Conservation (phyloP, 371 early-diverging fungal genomes). For the Actinomortierella ambigua region DNA sequence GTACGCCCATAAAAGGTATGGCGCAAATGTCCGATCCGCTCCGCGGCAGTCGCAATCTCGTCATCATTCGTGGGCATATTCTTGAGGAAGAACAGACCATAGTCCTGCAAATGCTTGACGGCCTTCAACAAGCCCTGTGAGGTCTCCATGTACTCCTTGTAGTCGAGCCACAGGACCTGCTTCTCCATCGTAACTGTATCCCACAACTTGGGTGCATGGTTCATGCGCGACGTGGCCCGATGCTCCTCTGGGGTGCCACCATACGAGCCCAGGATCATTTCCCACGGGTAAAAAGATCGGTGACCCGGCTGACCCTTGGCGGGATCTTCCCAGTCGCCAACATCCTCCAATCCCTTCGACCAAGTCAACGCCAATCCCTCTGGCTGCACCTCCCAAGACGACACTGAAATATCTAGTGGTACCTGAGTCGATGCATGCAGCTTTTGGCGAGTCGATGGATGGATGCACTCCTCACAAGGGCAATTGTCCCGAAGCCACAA, state of each 20-base stretch:
- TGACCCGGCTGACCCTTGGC: slow-evolving; percentile 48
- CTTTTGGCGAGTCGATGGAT: slow-evolving; percentile 80
- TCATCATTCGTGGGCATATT: slow-evolving; percentile 67
- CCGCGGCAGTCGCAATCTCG: slow-evolving; percentile 62
- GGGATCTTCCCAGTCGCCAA: slow-evolving; percentile 35
- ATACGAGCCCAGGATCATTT: slow-evolving; percentile 38
- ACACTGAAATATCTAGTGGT: slow-evolving; percentile 52
- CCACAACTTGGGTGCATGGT: slow-evolving; percentile 57
- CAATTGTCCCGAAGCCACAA: slow-evolving; percentile 88
- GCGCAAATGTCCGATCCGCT: slow-evolving; percentile 75
- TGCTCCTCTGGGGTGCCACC: slow-evolving; percentile 29
- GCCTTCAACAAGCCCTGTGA: slow-evolving; percentile 58
- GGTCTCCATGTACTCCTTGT: slow-evolving; percentile 68
- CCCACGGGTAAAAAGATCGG: slow-evolving; percentile 51
- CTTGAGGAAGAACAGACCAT: slow-evolving; percentile 78
- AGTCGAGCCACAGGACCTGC: slow-evolving; percentile 59
- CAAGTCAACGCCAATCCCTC: slow-evolving; percentile 31
- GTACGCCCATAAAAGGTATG: slow-evolving; percentile 86
- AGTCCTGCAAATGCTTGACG: slow-evolving; percentile 65
- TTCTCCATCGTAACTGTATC: slow-evolving; percentile 48
- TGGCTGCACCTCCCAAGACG: slow-evolving; percentile 32
- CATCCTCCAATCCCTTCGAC: slow-evolving; percentile 45
- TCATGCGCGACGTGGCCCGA: slow-evolving; percentile 21
- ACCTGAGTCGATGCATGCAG: slow-evolving; percentile 81
- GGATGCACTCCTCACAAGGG: slow-evolving; percentile 73